These are phyloP conservation scores for Phellopilus nigrolimitatus DNA, from an alignment of 1,284 basidiomycete species.

Conservation along the genomic window DNA sequence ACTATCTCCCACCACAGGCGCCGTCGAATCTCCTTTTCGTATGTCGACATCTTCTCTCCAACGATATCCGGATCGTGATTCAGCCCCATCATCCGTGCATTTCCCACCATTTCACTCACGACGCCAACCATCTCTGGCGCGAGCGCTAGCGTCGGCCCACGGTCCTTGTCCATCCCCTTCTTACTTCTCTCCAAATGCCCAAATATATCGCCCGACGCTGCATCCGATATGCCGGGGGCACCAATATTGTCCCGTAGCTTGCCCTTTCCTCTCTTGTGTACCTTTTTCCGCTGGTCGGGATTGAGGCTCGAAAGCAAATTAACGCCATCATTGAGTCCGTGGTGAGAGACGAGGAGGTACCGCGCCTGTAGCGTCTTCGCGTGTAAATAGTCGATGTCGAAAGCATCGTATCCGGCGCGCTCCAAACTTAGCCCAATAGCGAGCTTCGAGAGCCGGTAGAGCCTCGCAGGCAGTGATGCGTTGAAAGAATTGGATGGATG, in stretches of 20 bases:
- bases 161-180: neutral
- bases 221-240: neutral
- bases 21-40: conserved; percentile 55
- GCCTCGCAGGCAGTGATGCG: neutral
- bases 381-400: conserved; percentile 49
- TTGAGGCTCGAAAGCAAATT: conserved; percentile 29
- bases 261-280: conserved; percentile 3
- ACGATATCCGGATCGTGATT: conserved; percentile 53
- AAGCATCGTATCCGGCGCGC: conserved; percentile 24
- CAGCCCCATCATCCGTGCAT: conserved; percentile 60
- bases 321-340: conserved; percentile 40
- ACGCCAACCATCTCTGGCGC: conserved; percentile 25
- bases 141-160: conserved; percentile 9
- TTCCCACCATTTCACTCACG: conserved; percentile 65
- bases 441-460: conserved; percentile 13
- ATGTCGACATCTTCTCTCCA: conserved; percentile 37
- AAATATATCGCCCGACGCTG: conserved; percentile 5
- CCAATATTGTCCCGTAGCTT: neutral
- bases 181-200: neutral
- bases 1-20: conserved; percentile 72
- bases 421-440: conserved; percentile 3
- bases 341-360: conserved; percentile 44
- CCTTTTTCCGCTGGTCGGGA: conserved; percentile 8
- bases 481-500: neutral
- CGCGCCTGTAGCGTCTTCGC: conserved; percentile 50